phyloP scores from a whole-genome alignment of 2,329 filamentous ascomycete species.

The Emericellopsis atlantica region DNA sequence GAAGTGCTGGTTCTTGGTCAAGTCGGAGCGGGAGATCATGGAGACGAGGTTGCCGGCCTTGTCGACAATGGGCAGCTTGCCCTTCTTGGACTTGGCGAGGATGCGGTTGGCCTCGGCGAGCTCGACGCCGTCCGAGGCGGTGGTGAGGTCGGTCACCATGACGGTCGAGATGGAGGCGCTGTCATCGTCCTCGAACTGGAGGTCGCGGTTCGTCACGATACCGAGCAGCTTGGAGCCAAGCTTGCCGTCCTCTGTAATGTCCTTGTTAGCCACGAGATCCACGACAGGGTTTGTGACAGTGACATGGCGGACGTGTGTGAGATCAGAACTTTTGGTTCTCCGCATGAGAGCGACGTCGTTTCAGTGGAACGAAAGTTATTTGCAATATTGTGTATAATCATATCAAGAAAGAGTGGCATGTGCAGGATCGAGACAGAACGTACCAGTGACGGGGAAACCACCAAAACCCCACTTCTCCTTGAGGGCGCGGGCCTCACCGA shows the following conservation, averaged over 20 bases:
- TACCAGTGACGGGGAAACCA: constrained; percentile 96
- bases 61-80: constrained; percentile 91
- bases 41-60: constrained; percentile 74
- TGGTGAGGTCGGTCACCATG: constrained; percentile 93
- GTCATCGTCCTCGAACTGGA: constrained; percentile 81
- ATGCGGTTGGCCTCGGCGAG: constrained; percentile 86
- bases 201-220: constrained; percentile 95
- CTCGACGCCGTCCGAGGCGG: constrained; percentile 70
- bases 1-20: constrained; percentile 98
- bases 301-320: constrained; percentile 2
- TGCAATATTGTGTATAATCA: constrained; percentile 72
- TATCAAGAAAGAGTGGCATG: constrained; percentile 8
- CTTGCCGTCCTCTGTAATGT: constrained; percentile 64
- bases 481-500: constrained; percentile 79
- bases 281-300: constrained; percentile 2
- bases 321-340: constrained; percentile 17
- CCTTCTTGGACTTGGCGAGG: constrained; percentile 92
- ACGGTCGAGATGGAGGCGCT: constrained; percentile 67
- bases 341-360: constrained; percentile 57
- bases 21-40: constrained; percentile 83
- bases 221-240: constrained; percentile 92
- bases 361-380: constrained; percentile 99
- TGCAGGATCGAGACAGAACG: constrained; percentile 26
- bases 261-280: constrained; percentile 20
- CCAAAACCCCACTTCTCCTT: constrained; percentile 99